Evolutionary conservation across 208 protist species (phyloP), one percentile per base, ranked within the genome.

Genomic region (Hexamita inflata): DNA sequence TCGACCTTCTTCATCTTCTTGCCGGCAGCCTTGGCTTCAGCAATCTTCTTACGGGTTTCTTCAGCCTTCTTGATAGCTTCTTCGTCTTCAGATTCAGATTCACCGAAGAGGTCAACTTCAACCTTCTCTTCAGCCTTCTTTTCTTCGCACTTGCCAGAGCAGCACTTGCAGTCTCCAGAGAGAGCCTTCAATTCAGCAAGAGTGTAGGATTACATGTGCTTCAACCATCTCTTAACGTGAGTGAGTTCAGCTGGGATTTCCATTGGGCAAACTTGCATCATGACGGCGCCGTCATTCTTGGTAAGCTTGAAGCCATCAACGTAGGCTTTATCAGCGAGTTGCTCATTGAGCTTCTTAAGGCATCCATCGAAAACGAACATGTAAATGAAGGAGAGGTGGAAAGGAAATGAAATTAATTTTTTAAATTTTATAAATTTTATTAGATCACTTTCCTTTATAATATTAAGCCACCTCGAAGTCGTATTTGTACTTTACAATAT

Each of bases 91-190:
- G 2, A 7, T 11, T 74, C 75, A 38, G 34, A 49, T n/a, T n/a
- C n/a, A 35, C 75, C 75, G 45, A 78, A 78, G 41, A 78, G 67
- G 41, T 78, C 75, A 67, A 26, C 4, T 30, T 49, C 32, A 15
- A 9, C 29, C 28, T 24, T 49, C 7, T 32, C 30, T 4, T 58
- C 30, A 7, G 7, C 35, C 65, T 59, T 74, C 49, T 7, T 40
- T 29, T 75, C 68, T 13, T 77, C 62, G 15, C 29, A 38, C 29
- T 61, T 35, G 13, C 19, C 19, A 29, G 28, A 7, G 60, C 64
- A 32, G n/a, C n/a, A 59, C 2, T 39, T 30, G 19, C 4, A 2
- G 4, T 57, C n/a, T 26, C n/a, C 42, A 41, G 65, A 13, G 38
- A 74, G 19, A 39, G 29, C 26, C 7, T 13, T 29, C 7, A 38